phyloP scores from a whole-genome alignment of 176 grass and related monocot genomes.

The Eragrostis curvula region DNA sequence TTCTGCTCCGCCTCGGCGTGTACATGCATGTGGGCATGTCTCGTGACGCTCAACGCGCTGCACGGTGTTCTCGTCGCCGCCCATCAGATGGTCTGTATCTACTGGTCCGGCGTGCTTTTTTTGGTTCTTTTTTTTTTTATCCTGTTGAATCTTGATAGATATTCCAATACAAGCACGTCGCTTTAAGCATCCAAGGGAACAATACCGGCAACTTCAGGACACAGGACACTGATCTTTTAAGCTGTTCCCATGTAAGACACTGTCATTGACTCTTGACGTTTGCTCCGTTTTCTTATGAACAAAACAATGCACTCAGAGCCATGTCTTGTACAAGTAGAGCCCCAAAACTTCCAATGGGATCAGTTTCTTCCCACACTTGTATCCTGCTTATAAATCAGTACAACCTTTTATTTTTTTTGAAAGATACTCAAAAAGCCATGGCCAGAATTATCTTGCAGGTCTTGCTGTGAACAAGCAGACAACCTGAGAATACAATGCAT shows the following conservation, averaged over 20 bases:
- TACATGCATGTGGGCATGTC: background rate
- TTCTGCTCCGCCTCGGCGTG: background rate
- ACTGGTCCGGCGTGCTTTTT: background rate
- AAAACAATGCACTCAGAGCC: too few species aligned
- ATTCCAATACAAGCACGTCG: conserved; percentile 8
- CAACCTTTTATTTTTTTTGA: too few species aligned
- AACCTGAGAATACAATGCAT: too few species aligned
- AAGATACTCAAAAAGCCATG: too few species aligned
- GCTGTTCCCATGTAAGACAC: conserved; percentile 5
- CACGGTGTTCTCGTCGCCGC: background rate
- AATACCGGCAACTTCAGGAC: conserved; percentile 34
- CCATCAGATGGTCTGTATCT: background rate
- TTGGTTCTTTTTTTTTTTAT: too few species aligned
- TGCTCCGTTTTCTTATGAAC: conserved; percentile 3
- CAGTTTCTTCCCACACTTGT: too few species aligned
- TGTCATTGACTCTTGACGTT: conserved; percentile 24
- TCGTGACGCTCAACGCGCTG: background rate
- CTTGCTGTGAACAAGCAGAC: too few species aligned
- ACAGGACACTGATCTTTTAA: conserved; percentile 20
- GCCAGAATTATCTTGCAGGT: too few species aligned
- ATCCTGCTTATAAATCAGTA: too few species aligned
- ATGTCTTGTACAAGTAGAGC: too few species aligned
- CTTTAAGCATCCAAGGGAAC: conserved; percentile 21
- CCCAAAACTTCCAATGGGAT: too few species aligned
- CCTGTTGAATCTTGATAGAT: conserved; percentile 13